Base-by-base conservation (phyloP, 306 rosid genomes). In the Castanea crenata region DNA sequence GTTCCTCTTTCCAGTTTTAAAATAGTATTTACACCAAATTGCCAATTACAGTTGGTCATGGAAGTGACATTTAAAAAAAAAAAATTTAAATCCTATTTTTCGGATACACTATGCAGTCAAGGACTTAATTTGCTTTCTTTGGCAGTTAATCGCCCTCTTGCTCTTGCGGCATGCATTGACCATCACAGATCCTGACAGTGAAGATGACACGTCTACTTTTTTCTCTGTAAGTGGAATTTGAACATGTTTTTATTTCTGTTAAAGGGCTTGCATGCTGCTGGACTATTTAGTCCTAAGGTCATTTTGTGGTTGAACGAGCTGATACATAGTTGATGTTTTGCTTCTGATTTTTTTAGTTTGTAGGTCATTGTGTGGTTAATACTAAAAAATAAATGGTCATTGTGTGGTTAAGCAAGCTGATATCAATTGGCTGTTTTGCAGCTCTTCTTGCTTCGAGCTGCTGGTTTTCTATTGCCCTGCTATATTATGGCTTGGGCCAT, bases 401-500 rank as follows among this genome's bases (percentile, higher is more conserved):
- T 35, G 58, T 63, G 12, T 41, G 18, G 31, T 77, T 41, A 51
- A 58, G 52, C 34, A 59, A 41, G 69, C 78, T 84, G 61, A 85
- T 79, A 82, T 62, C 38, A n/a, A 55, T 58, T 64, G 32, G 46
- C 51, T 78, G 18, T 55, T 74, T n/a, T 61, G 78, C 87, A 83
- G 84, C 77, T 85, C 65, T 95, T 85, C 91, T 85, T 96, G 87
- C 98, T 96, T 76, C 90, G 97, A 23, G 98, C 96, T 35, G 98
- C 97, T 85, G 96, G 99, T 44, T 96, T 93, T 90, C 93, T 96
- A 63, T 87, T 96, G 80, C 99, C 99, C 77, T 96, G 97, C 89
- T 96, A 96, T 79, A 91, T 96, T 20, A 96, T 96, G 98, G 98
- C 99, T 76, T 96, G 99, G 92, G 99, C 97, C 78, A 88, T 96